A percentile compares a stretch with the other conserved stretches of the same genome.
Evolutionary conservation across 2,329 filamentous ascomycete species (phyloP).

Genomic region (Nigrospora oryzae): DNA sequence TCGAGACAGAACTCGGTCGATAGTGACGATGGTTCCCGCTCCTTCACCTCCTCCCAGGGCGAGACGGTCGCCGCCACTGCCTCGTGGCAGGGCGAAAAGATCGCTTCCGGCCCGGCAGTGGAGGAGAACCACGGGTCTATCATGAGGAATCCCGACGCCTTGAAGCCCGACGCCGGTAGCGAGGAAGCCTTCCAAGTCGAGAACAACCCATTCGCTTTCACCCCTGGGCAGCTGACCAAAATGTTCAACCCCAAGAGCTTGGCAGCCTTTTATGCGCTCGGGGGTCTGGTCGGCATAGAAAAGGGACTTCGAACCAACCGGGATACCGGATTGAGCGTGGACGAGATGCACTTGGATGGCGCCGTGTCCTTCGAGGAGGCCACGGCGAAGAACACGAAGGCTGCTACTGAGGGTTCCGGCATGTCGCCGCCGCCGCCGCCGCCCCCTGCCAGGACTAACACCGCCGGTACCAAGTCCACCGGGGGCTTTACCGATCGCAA

Average conservation of each 20-base stretch:
- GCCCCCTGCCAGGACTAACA: constrained; percentile 11
- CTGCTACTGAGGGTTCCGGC: constrained; percentile 20
- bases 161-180: constrained; percentile 68
- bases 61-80: constrained; percentile 50
- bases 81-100: constrained; percentile 33
- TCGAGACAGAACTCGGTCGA: constrained; percentile 64
- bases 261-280: constrained; percentile 70
- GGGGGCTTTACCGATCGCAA: constrained; percentile 53
- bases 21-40: constrained; percentile 53
- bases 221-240: constrained; percentile 76
- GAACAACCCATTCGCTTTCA: constrained; percentile 79
- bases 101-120: constrained; percentile 18
- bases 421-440: too few species aligned
- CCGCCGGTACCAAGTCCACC: constrained; percentile 7
- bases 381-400: constrained; percentile 29
- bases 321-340: constrained; percentile 63
- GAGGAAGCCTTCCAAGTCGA: constrained; percentile 68
- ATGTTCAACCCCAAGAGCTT: constrained; percentile 85
- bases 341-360: constrained; percentile 62
- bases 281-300: constrained; percentile 70
- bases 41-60: constrained; percentile 48
- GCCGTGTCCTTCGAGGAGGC: constrained; percentile 66
- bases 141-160: constrained; percentile 57
- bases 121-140: constrained; percentile 42
- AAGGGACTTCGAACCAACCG: constrained; percentile 69